phyloP scores from a whole-genome alignment of 306 rosid genomes.

The Castanospermum australe region DNA sequence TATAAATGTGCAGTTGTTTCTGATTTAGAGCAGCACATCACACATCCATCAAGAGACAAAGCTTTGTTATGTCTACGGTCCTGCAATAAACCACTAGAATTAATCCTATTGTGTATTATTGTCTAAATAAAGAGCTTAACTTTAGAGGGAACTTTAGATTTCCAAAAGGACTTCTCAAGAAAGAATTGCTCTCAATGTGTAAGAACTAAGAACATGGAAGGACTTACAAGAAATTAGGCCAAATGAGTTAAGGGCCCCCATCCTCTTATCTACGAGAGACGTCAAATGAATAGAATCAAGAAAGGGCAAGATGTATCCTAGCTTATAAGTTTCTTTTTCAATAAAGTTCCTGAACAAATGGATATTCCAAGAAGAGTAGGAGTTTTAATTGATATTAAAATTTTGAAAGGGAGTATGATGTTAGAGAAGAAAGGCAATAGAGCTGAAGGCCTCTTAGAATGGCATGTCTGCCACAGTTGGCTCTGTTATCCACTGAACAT shows the following conservation, averaged over 20 bases:
- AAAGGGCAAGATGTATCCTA: neutral
- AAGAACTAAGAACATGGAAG: no score
- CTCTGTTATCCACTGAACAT: neutral
- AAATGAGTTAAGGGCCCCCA: neutral
- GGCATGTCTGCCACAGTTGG: neutral
- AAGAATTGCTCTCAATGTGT: no score
- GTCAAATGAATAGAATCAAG: neutral
- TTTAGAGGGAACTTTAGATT: conserved; percentile 8
- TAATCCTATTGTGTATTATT: neutral
- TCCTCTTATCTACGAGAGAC: neutral
- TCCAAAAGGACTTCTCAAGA: neutral
- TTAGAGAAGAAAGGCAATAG: neutral
- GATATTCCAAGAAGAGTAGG: no score
- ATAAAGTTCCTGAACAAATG: no score
- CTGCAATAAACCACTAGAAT: no score
- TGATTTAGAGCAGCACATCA: no score
- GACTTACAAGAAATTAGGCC: no score
- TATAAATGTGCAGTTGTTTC: no score
- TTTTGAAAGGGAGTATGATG: neutral
- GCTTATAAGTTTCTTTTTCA: neutral
- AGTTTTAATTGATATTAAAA: no score
- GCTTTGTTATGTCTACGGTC: no score
- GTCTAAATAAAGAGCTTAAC: neutral
- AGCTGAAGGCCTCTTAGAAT: neutral
- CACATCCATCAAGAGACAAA: no score